Percentiles rank a stretch among this genome's conserved stretches.
Conservation (phyloP, 106 monocot species). For the Triglochin maritima region DNA sequence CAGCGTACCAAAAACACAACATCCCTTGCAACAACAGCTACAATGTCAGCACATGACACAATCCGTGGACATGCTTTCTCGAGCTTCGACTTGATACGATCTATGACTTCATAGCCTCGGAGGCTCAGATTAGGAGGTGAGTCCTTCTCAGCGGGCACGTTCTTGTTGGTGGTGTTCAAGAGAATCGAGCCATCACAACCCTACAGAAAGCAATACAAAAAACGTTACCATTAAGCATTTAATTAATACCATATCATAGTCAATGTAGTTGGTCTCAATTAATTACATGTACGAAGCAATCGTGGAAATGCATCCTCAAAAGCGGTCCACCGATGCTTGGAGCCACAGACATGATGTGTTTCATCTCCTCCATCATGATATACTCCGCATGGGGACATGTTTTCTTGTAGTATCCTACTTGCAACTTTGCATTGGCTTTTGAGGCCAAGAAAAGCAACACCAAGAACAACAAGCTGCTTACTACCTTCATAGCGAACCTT, state of each 20-base stretch:
- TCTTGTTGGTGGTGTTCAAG: constrained; percentile 5
- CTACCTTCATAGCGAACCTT: too few species aligned
- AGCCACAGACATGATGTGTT: constrained; percentile 21
- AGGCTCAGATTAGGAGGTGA: constrained; percentile 12
- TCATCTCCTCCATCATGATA: constrained; percentile 33
- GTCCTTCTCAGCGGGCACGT: constrained; percentile 11
- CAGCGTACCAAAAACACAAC: constrained; percentile 6
- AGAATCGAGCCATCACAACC: constrained; percentile 21
- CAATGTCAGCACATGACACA: constrained; percentile 16
- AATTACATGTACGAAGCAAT: constrained; percentile 63
- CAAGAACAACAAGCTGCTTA: too few species aligned
- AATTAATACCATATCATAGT: background rate
- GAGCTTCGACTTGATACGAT: constrained; percentile 12
- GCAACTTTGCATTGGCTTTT: constrained; percentile 12
- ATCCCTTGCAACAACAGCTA: constrained; percentile 13
- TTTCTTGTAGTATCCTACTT: constrained; percentile 41
- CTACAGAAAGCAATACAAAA: background rate
- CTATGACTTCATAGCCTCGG: constrained; percentile 12
- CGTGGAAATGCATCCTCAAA: constrained; percentile 73
- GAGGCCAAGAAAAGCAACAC: too few species aligned
- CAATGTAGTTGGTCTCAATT: background rate
- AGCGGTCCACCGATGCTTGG: constrained; percentile 43
- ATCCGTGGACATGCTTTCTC: constrained; percentile 12
- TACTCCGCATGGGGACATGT: constrained; percentile 56
- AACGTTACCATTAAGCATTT: background rate